Percentiles rank a stretch among this genome's conserved stretches.
Evolutionary conservation across 73 alveolate species (phyloP).

Genomic region (Halteria grandinella): DNA sequence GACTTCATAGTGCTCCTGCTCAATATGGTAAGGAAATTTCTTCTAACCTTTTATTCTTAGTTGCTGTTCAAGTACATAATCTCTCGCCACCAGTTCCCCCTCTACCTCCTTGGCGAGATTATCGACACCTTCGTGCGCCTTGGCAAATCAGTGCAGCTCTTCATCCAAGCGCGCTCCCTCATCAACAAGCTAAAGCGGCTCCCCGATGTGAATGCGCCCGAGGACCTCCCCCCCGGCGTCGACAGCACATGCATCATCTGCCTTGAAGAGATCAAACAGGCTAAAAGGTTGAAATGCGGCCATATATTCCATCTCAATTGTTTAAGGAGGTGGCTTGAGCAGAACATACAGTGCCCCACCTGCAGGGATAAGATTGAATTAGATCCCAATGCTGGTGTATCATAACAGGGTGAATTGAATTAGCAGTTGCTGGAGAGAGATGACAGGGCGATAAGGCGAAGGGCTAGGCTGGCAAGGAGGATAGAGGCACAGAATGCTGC

Average conservation of each 20-base stretch:
- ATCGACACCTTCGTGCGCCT: constrained; percentile 36
- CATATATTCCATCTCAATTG: constrained; percentile 77
- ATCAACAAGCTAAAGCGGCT: constrained; percentile 26
- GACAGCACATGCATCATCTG: constrained; percentile 67
- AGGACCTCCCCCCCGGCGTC: constrained; percentile 48
- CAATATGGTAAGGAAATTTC: constrained; percentile 23
- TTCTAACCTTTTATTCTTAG: not conserved
- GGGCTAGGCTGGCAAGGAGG: not conserved
- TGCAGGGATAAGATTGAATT: constrained; percentile 63
- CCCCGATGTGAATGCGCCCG: constrained; percentile 38
- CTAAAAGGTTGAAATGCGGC: constrained; percentile 77
- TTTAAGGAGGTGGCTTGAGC: constrained; percentile 69
- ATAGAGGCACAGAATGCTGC: too few species aligned
- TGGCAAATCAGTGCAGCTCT: constrained; percentile 11
- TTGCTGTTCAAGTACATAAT: not conserved
- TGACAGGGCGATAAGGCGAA: not conserved
- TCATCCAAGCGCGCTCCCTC: constrained; percentile 12
- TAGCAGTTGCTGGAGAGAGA: not conserved
- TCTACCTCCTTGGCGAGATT: constrained; percentile 44
- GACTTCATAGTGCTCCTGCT: not conserved
- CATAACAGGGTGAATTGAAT: too few species aligned
- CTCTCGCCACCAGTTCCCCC: constrained; percentile 17
- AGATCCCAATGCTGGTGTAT: not conserved
- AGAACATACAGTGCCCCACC: constrained; percentile 76
- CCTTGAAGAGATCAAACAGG: constrained; percentile 45